phyloP scores from a whole-genome alignment of 2,329 filamentous ascomycete species.

The Exophiala phaeomuriformis region DNA sequence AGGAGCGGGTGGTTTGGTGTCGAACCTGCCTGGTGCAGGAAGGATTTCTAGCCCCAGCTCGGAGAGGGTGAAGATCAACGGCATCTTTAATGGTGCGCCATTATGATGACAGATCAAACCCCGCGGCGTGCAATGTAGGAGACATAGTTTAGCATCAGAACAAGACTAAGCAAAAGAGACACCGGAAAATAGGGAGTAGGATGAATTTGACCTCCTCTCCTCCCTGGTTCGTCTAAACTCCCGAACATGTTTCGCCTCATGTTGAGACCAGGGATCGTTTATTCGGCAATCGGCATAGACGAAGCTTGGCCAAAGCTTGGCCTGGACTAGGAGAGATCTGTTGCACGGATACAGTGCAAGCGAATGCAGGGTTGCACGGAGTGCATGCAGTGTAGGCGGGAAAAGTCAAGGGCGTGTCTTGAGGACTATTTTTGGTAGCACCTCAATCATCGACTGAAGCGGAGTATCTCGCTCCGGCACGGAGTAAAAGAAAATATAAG shows the following conservation, averaged over 20 bases:
- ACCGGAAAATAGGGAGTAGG: background rate
- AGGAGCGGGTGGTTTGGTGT: too few species aligned
- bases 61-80: too few species aligned
- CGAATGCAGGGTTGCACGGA: constrained; percentile 1
- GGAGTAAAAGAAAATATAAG: background rate
- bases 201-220: background rate
- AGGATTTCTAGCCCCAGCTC: too few species aligned
- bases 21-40: too few species aligned
- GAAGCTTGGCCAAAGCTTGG: constrained; percentile 39
- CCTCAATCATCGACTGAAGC: background rate
- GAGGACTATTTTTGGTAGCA: background rate
- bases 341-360: background rate
- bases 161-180: background rate
- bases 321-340: constrained; percentile 5
- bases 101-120: background rate
- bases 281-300: constrained; percentile 29
- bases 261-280: constrained; percentile 13
- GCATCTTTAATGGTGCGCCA: background rate
- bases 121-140: background rate
- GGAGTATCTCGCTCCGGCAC: background rate
- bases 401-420: background rate
- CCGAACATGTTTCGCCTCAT: constrained; percentile 12
- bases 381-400: background rate
- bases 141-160: background rate
- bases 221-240: background rate